phyloP scores from a whole-genome alignment of 352 stramenopile genomes.

The Phytophthora boehmeriae region DNA sequence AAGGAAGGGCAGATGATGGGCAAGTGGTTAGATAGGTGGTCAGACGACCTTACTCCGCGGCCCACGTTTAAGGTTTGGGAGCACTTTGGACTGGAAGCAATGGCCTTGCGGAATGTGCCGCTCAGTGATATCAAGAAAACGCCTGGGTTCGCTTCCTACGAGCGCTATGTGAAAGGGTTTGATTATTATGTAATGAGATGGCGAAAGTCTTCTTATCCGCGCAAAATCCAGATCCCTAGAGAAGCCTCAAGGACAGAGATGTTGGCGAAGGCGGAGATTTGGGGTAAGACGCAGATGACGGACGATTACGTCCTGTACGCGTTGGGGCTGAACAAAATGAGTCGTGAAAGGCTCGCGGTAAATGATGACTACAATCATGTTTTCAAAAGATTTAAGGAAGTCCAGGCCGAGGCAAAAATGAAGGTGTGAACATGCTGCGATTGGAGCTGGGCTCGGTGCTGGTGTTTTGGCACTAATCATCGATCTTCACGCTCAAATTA shows the following conservation, averaged over 20 bases:
- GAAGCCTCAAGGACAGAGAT: neutral
- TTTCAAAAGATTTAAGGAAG: too few relatives aligned
- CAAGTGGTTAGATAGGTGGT: too few relatives aligned
- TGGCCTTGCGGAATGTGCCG: too few relatives aligned
- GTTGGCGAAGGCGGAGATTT: conserved; percentile 1
- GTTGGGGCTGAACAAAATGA: neutral
- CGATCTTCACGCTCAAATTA: too few relatives aligned
- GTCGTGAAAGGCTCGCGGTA: neutral
- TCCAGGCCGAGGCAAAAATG: too few relatives aligned
- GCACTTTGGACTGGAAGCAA: too few relatives aligned
- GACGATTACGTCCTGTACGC: neutral
- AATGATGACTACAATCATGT: neutral
- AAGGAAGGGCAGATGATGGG: too few relatives aligned
- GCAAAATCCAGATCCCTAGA: neutral
- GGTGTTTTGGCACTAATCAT: too few relatives aligned
- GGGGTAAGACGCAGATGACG: neutral
- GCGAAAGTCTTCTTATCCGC: neutral
- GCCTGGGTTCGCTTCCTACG: neutral
- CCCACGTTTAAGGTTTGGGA: too few relatives aligned
- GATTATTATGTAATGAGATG: neutral
- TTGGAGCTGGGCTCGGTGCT: too few relatives aligned
- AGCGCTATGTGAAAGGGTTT: neutral
- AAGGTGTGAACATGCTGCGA: too few relatives aligned
- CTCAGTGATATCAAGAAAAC: neutral
- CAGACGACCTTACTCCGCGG: too few relatives aligned